Percentiles rank a stretch among this genome's conserved stretches.
Conservation (phyloP, 805 yeast species). For the Pichia deserticola region DNA sequence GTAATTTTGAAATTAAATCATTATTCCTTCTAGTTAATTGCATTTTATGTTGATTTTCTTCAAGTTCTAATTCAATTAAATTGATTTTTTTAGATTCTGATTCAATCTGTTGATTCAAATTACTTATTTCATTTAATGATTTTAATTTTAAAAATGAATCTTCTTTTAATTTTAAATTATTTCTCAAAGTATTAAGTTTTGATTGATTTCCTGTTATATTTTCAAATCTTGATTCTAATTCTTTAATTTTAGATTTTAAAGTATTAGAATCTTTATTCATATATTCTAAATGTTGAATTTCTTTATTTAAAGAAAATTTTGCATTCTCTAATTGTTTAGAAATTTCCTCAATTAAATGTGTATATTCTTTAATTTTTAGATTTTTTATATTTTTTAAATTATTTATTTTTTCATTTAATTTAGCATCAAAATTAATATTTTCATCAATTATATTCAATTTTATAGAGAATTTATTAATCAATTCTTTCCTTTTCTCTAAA, state of each 20-base stretch:
- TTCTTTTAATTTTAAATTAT: conserved; percentile 34
- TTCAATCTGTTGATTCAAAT: conserved; percentile 30
- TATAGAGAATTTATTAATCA: conserved; percentile 7
- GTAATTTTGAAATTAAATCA: conserved; percentile 49
- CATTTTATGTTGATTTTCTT: conserved; percentile 44
- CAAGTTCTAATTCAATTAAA: conserved; percentile 38
- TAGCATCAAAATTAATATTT: conserved; percentile 5
- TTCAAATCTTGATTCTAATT: conserved; percentile 33
- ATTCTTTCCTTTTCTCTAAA: conserved; percentile 9
- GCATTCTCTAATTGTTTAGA: conserved; percentile 13
- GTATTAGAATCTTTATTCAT: conserved; percentile 33
- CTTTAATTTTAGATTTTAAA: conserved; percentile 29
- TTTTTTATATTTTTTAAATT: conserved; percentile 4
- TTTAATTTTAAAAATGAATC: conserved; percentile 28
- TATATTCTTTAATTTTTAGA: conserved; percentile 1
- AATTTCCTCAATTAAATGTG: conserved; percentile 10
- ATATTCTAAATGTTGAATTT: conserved; percentile 37
- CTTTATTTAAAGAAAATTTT: conserved; percentile 32
- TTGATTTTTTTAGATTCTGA: conserved; percentile 31
- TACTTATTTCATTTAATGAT: conserved; percentile 21
- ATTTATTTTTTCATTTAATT: conserved; percentile 11
- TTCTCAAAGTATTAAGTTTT: conserved; percentile 39
- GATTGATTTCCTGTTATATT: conserved; percentile 36
- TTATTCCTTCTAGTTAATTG: conserved; percentile 47
- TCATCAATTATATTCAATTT: conserved; percentile 3